These are phyloP conservation scores for Micractinium sp. DNA, from an alignment of 139 green algal species.

Conservation along the genomic window DNA sequence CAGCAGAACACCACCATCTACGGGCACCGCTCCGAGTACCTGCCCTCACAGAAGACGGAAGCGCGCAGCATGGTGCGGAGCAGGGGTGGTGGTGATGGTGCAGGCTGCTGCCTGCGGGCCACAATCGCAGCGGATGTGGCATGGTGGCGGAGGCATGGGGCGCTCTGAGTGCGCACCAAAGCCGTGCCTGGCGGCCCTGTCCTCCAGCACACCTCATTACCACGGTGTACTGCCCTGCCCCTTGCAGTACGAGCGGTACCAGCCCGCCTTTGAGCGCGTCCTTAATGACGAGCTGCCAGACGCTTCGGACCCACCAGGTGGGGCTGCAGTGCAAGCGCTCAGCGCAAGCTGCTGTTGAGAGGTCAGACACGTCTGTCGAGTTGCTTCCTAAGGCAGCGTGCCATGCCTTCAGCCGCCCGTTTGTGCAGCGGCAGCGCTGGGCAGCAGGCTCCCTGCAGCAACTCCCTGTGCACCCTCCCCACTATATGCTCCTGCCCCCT, in stretches of 20 bases:
- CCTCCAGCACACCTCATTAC: background rate
- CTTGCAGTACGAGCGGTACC: conserved; percentile 48
- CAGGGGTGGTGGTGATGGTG: background rate
- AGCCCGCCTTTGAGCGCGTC: conserved; percentile 40
- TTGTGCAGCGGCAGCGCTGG: background rate
- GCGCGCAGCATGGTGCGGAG: conserved; percentile 45
- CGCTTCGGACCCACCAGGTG: conserved; percentile 37
- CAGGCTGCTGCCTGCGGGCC: too few species aligned
- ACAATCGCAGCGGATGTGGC: background rate
- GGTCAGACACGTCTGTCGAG: too few species aligned
- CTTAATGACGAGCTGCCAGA: conserved; percentile 53
- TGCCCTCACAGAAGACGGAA: conserved; percentile 39
- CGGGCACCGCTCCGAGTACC: conserved; percentile 47
- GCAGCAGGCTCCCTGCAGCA: background rate
- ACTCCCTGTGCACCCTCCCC: background rate
- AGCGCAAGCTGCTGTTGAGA: too few species aligned
- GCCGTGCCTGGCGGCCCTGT: background rate
- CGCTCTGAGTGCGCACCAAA: too few species aligned
- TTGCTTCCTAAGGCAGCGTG: too few species aligned
- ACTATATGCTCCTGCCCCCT: background rate
- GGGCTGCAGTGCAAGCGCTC: background rate
- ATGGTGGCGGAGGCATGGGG: background rate
- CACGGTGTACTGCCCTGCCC: background rate
- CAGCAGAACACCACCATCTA: conserved; percentile 47
- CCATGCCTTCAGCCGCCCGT: too few species aligned